Evolutionary conservation across 139 green algal genomes (phyloP).

Genomic region (Chlamydomonas sphaeroides): DNA sequence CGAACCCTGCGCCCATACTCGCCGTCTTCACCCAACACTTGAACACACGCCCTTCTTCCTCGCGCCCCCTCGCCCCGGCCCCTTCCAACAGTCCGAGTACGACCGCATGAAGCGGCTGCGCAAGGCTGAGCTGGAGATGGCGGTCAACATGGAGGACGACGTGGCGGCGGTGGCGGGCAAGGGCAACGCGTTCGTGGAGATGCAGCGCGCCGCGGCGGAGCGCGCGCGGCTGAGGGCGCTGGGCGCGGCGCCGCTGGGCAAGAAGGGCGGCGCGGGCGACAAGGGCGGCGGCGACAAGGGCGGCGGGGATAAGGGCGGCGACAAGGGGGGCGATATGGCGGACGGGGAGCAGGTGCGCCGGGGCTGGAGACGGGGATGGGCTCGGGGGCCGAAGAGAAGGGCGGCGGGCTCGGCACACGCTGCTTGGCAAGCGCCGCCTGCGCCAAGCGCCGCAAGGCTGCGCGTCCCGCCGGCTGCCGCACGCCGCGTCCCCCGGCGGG

Average conservation of each 20-base stretch:
- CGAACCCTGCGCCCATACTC: no score
- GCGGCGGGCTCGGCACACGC: no score
- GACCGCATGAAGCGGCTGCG: constrained; percentile 69
- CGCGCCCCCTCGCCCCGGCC: not conserved
- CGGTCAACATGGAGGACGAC: constrained; percentile 66
- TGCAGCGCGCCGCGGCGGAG: constrained; percentile 60
- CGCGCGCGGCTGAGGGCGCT: constrained; percentile 2
- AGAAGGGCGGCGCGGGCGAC: not conserved
- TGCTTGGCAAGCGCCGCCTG: no score
- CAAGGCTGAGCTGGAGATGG: constrained; percentile 68
- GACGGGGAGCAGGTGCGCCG: constrained; percentile 1
- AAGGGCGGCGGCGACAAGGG: not conserved
- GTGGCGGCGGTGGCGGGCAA: constrained; percentile 72
- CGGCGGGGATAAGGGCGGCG: not conserved
- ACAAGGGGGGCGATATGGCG: no score
- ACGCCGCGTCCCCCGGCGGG: no score
- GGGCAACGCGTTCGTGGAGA: constrained; percentile 75
- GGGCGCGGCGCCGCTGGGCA: not conserved
- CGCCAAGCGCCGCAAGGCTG: no score
- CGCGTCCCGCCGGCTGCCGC: no score
- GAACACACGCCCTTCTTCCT: no score
- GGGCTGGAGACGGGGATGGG: not conserved
- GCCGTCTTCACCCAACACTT: no score
- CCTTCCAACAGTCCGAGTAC: constrained; percentile 46
- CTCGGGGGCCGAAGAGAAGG: no score